A percentile compares a stretch with the other conserved stretches of the same genome.
Conservation (phyloP, 495 filamentous ascomycete species). For the Aspergillus sclerotioniger region DNA sequence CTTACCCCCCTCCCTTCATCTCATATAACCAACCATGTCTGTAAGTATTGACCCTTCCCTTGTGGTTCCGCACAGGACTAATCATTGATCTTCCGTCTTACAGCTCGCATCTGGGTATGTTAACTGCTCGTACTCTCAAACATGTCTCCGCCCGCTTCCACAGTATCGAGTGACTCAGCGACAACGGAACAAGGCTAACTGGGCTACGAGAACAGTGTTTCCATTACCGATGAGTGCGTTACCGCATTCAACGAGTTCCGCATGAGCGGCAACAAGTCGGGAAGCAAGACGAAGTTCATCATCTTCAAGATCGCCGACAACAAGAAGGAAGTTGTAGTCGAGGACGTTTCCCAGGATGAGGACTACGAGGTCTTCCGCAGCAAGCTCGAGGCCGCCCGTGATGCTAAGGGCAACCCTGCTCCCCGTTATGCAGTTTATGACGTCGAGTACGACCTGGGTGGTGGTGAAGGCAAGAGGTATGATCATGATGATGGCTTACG, state of each 20-base stretch:
- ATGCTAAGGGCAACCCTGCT: slow-evolving; percentile 61
- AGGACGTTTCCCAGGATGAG: slow-evolving; percentile 63
- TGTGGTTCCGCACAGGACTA: slow-evolving; percentile 10
- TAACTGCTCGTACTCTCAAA: slow-evolving; percentile 12
- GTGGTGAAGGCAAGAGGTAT: slow-evolving; percentile 80
- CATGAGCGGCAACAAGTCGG: slow-evolving; percentile 70
- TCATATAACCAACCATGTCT: slow-evolving; percentile 39
- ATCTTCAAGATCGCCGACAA: slow-evolving; percentile 96
- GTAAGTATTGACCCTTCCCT: slow-evolving; percentile 25
- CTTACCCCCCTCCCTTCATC: slow-evolving; percentile 25
- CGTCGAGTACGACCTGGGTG: slow-evolving; percentile 76
- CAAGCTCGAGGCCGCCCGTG: slow-evolving; percentile 68
- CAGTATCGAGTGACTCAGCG: not conserved
- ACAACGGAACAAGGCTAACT: slow-evolving; percentile 22
- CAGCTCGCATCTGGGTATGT: slow-evolving; percentile 50
- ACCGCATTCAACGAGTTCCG: slow-evolving; percentile 85
- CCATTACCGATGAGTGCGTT: slow-evolving; percentile 77
- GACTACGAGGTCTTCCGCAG: slow-evolving; percentile 77
- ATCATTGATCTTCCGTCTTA: slow-evolving; percentile 15
- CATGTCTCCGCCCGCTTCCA: slow-evolving; percentile 4
- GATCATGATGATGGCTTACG: slow-evolving; percentile 13
- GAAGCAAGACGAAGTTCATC: slow-evolving; percentile 81
- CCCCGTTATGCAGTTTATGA: slow-evolving; percentile 94
- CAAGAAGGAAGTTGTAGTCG: slow-evolving; percentile 84
- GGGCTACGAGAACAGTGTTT: slow-evolving; percentile 56